Evolutionary conservation across 164 flowering plant genomes (phyloP).

Genomic region (Vitis riparia): DNA sequence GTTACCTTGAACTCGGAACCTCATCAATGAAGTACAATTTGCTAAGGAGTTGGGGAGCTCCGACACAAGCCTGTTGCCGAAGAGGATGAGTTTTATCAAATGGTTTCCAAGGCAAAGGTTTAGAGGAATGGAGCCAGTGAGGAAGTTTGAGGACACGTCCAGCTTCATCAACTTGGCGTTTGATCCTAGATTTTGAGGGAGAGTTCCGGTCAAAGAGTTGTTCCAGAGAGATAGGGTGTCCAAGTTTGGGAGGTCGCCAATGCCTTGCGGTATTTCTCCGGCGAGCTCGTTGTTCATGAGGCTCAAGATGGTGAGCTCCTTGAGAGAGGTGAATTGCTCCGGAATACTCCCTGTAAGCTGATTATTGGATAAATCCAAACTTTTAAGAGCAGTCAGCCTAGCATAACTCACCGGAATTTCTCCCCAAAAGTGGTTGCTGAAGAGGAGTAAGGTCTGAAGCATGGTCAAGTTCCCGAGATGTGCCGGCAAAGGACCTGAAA

Average conservation of each 20-base stretch:
- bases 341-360: slow-evolving; percentile 67
- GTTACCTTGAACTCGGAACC: slow-evolving; percentile 68
- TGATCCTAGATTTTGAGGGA: slow-evolving; percentile 71
- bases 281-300: slow-evolving; percentile 54
- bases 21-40: slow-evolving; percentile 57
- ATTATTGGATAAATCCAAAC: slow-evolving; percentile 79
- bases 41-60: slow-evolving; percentile 50
- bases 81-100: slow-evolving; percentile 63
- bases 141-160: slow-evolving; percentile 74
- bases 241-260: slow-evolving; percentile 73
- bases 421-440: slow-evolving; percentile 59
- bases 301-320: slow-evolving; percentile 45
- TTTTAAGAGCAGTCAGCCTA: slow-evolving; percentile 29
- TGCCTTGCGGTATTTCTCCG: slow-evolving; percentile 64
- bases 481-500: slow-evolving; percentile 55
- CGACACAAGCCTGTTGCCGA: slow-evolving; percentile 57
- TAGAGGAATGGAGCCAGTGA: slow-evolving; percentile 75
- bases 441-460: slow-evolving; percentile 58
- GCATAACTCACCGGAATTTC: slow-evolving; percentile 58
- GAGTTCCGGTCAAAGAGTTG: slow-evolving; percentile 62
- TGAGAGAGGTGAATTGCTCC: slow-evolving; percentile 29
- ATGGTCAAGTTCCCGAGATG: slow-evolving; percentile 54
- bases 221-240: slow-evolving; percentile 62
- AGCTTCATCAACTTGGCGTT: slow-evolving; percentile 48
- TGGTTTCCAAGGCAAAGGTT: slow-evolving; percentile 63